Evolutionary conservation across 805 yeast species (phyloP).

Genomic region (Saturnispora zaruensis): DNA sequence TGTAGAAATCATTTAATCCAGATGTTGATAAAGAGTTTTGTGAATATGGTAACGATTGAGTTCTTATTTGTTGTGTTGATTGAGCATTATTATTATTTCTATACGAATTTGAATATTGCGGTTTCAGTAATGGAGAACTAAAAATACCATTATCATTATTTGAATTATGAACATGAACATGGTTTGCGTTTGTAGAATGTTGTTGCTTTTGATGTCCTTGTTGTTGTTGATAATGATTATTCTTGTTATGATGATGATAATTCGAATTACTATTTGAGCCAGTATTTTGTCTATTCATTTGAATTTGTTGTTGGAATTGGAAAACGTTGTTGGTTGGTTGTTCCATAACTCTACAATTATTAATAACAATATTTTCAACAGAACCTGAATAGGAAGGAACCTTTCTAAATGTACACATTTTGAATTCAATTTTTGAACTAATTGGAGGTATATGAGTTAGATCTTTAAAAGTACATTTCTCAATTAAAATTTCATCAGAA

Average conservation of each 20-base stretch:
- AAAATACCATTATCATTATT: neutral
- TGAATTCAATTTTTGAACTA: constrained; percentile 22
- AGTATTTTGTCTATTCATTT: constrained; percentile 9
- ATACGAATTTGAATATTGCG: constrained; percentile 6
- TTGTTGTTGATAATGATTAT: neutral
- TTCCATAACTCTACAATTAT: constrained; percentile 26
- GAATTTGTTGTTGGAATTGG: constrained; percentile 22
- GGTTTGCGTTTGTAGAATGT: constrained; percentile 1
- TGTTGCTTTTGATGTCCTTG: constrained; percentile 6
- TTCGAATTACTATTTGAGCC: constrained; percentile 2
- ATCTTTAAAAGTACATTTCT: constrained; percentile 27
- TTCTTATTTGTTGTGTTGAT: constrained; percentile 8
- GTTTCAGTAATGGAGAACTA: constrained; percentile 8
- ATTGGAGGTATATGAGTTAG: constrained; percentile 18
- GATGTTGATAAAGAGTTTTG: neutral
- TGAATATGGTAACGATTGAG: constrained; percentile 3
- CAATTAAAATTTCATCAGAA: constrained; percentile 24
- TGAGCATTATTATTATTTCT: neutral
- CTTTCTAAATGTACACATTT: constrained; percentile 27
- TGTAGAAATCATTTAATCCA: constrained; percentile 6
- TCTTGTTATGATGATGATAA: neutral
- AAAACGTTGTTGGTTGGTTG: constrained; percentile 22
- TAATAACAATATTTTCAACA: constrained; percentile 22
- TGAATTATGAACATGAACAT: neutral
- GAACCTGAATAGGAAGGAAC: constrained; percentile 24